Evolutionary conservation across 2,329 filamentous ascomycete species (phyloP).

Genomic region (Blastomyces parvus): DNA sequence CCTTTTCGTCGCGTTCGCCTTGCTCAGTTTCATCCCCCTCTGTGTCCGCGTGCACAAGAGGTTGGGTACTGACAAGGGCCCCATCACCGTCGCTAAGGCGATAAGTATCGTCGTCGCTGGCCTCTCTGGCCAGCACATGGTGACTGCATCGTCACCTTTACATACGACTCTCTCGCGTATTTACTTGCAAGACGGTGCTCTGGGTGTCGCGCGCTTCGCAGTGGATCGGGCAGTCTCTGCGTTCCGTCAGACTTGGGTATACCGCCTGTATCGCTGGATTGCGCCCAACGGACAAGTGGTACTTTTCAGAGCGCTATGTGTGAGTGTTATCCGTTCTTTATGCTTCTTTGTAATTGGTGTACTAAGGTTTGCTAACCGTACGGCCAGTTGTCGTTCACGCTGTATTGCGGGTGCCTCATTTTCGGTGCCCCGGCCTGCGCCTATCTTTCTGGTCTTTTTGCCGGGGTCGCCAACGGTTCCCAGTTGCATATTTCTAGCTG

Average conservation of each 20-base stretch:
- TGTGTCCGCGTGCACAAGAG: background rate
- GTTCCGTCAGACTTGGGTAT: background rate
- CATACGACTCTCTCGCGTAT: background rate
- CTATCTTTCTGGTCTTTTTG: slow-evolving; percentile 4
- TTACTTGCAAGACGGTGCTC: background rate
- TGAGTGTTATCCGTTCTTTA: background rate
- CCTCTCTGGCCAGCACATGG: background rate
- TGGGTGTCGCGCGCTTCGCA: background rate
- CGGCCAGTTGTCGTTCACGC: background rate
- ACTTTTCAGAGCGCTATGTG: background rate
- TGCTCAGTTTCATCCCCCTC: background rate
- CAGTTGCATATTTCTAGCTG: background rate
- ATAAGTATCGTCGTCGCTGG: background rate
- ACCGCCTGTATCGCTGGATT: background rate
- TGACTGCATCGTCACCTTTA: background rate
- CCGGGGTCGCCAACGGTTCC: background rate
- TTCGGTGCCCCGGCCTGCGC: background rate
- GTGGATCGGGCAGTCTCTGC: background rate
- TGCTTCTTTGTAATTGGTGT: background rate
- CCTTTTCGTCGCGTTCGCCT: background rate
- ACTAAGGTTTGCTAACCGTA: background rate
- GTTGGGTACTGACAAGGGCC: background rate
- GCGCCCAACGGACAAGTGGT: background rate
- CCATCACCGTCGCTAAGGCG: background rate
- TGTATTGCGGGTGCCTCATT: background rate